Conservation (phyloP, 2,329 filamentous ascomycete species). For the Aplosporella prunicola region DNA sequence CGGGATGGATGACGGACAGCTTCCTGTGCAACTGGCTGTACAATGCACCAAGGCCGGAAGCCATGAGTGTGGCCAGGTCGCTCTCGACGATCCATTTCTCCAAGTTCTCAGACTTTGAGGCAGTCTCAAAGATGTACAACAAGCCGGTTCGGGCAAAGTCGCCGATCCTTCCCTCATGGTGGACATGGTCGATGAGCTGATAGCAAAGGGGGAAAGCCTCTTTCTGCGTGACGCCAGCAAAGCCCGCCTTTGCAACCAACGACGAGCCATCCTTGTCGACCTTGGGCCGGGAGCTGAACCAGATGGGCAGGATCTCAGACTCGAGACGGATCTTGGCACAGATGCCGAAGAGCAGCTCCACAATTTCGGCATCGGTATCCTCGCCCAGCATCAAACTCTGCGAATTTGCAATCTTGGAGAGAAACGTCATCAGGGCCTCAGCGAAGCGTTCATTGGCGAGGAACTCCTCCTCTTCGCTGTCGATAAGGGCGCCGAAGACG, state of each 20-base stretch:
- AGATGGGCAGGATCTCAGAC: constrained; percentile 75
- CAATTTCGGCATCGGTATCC: constrained; percentile 78
- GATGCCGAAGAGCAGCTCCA: constrained; percentile 91
- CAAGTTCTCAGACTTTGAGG: constrained; percentile 68
- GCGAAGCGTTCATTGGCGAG: constrained; percentile 81
- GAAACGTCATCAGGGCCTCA: constrained; percentile 73
- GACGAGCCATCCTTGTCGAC: constrained; percentile 24
- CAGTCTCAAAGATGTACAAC: constrained; percentile 90
- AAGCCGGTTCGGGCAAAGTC: constrained; percentile 93
- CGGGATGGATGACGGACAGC: constrained; percentile 68
- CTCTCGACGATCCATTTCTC: constrained; percentile 98
- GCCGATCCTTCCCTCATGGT: constrained; percentile 86
- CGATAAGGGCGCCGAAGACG: constrained; percentile 84
- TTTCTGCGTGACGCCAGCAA: constrained; percentile 74
- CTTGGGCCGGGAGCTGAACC: constrained; percentile 61
- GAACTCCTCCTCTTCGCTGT: constrained; percentile 94
- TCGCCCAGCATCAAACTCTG: constrained; percentile 64
- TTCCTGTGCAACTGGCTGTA: constrained; percentile 62
- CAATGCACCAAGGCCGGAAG: constrained; percentile 76
- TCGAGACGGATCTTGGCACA: constrained; percentile 91
- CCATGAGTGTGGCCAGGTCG: constrained; percentile 93
- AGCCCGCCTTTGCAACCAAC: constrained; percentile 52
- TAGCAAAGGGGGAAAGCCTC: constrained; percentile 96
- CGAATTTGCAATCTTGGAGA: constrained; percentile 66
- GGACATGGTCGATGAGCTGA: constrained; percentile 89